Base-by-base conservation (phyloP, 192 early-diverging fungal species). In the Lobosporangium transversale region DNA sequence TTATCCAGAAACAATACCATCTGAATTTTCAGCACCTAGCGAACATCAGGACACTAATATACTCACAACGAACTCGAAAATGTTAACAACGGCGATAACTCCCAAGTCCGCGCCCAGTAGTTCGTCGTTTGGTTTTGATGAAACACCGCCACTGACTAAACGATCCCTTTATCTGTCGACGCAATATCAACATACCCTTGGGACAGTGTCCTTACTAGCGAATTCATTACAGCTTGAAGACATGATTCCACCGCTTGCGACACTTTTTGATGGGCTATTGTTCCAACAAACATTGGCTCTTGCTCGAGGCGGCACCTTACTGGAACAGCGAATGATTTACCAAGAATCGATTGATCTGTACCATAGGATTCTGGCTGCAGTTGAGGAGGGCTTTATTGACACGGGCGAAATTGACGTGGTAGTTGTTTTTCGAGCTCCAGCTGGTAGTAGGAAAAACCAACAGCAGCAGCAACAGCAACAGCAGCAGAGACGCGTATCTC, bases 151-250 rank as follows among this genome's bases (percentile, higher is more conserved):
- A 14, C 60, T 81, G 30, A 83, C 63, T 15, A 79, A 75, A 44
- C 53, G 80, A 30, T 68, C 81, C 3, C 31, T 85, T 11, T 75
- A 85, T 45, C 60, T 85, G 4, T 63, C 84, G 21, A 73, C 84
- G 0, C 80, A 85, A 35, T 81, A 70, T 29, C 84, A 85, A n/a
- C 60, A 68, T 20, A 60, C 62, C 12, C 58, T 85, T 14, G 60
- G 62, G 18, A 58, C 58, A n/a, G 76, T 79, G 7, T 74, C 79
- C 21, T 57, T 80, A 9, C 53, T 85, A 11, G 74, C 78, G 0
- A 80, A 81, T 35, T 61, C 69, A 2, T 54, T 85, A 18, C 32
- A 71, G 55, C 58, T 80, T 33, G 70, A 66, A 40, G 66, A 60
- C 50, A 71, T 64, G 52, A 58, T 67, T 20, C 70, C 65, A 17